Conservation (phyloP, 306 rosid species). For the Fragaria nilgerrensis region DNA sequence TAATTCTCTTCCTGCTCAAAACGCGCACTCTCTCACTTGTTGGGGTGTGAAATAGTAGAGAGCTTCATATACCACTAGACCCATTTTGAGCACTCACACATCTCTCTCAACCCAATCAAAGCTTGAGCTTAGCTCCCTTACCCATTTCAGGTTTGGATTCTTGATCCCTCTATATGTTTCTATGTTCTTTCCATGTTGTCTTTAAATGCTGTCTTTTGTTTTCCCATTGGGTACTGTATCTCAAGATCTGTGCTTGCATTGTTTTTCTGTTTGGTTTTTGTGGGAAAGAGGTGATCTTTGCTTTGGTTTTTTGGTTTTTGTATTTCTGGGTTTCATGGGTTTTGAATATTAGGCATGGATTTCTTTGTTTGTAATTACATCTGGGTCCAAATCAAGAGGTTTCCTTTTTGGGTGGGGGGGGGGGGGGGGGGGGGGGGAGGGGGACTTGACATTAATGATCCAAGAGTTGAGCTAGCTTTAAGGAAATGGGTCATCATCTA, state of each 20-base stretch:
- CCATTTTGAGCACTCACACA: background rate
- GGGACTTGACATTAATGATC: background rate
- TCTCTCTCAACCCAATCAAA: conserved; percentile 2
- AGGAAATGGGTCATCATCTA: background rate
- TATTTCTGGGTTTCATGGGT: background rate
- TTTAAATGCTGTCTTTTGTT: background rate
- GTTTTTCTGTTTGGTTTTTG: conserved; percentile 2
- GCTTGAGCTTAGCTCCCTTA: background rate
- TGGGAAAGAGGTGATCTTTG: background rate
- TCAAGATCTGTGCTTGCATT: conserved; percentile 9
- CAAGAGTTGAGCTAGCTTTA: conserved; percentile 1
- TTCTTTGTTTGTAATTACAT: background rate
- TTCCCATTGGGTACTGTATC: background rate
- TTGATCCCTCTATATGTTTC: background rate
- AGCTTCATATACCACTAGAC: conserved; percentile 14
- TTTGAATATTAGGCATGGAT: conserved; percentile 14
- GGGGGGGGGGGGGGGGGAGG: background rate
- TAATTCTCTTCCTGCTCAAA: background rate
- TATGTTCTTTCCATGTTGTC: background rate
- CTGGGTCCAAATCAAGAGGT: conserved; percentile 9
- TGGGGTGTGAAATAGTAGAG: background rate
- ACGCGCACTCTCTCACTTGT: conserved; percentile 3
- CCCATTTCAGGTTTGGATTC: conserved; percentile 6
- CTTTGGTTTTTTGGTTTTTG: conserved; percentile 12
- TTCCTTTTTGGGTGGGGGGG: background rate